Evolutionary conservation across 2,329 filamentous ascomycete genomes (phyloP).

Genomic region (Fusarium irregulare): DNA sequence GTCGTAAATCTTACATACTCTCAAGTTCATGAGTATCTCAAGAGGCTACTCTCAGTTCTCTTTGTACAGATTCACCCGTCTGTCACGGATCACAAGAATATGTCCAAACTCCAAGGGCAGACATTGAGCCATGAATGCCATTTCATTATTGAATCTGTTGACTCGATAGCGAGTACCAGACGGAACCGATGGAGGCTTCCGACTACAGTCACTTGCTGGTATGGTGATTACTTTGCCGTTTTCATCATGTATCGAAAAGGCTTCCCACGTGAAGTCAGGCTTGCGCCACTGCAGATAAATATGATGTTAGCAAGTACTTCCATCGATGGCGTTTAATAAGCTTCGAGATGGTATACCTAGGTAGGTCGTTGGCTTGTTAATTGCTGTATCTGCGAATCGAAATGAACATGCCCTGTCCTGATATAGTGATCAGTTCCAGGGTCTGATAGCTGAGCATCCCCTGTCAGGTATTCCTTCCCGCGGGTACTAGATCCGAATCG

Average conservation of each 20-base stretch:
- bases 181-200: background rate
- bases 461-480: background rate
- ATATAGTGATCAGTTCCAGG: background rate
- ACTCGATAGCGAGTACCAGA: constrained; percentile 2
- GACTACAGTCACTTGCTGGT: background rate
- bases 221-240: background rate
- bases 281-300: background rate
- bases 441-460: background rate
- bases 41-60: no score
- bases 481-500: background rate
- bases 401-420: background rate
- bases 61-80: constrained; percentile 8
- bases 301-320: background rate
- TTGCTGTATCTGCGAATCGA: background rate
- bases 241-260: background rate
- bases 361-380: background rate
- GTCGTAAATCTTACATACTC: no score
- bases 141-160: background rate
- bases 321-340: background rate
- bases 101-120: constrained; percentile 16
- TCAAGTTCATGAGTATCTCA: no score
- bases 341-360: background rate
- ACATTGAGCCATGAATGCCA: constrained; percentile 15
- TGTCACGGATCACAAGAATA: constrained; percentile 13
- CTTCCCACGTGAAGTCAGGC: background rate